A percentile compares a stretch with the other conserved stretches of the same genome.
Conservation (phyloP, 116 monocot genomes). For the Trichopus zeylanicus region DNA sequence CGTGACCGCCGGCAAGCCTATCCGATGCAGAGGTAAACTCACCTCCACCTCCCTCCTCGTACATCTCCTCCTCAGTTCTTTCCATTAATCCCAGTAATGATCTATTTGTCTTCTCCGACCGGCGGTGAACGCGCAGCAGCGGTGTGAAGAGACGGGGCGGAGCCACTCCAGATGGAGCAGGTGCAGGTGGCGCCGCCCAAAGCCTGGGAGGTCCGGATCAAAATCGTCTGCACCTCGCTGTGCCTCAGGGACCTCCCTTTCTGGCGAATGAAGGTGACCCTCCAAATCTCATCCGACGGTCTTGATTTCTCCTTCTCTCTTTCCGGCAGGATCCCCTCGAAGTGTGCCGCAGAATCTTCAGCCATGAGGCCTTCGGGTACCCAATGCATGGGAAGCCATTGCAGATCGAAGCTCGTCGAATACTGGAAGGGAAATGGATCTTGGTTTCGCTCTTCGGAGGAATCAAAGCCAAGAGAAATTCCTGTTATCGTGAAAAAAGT, state of each 20-base stretch:
- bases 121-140: slow-evolving; percentile 38
- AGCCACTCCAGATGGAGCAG: slow-evolving; percentile 60
- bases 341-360: slow-evolving; percentile 51
- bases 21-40: too few species aligned
- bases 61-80: too few species aligned
- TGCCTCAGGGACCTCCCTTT: slow-evolving; percentile 88
- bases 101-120: too few species aligned
- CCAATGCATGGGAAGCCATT: slow-evolving; percentile 28
- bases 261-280: slow-evolving; percentile 64
- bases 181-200: slow-evolving; percentile 66
- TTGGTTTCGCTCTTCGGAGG: slow-evolving; percentile 43
- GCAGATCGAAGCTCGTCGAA: slow-evolving; percentile 8
- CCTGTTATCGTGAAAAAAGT: slow-evolving; percentile 34
- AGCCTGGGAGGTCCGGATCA: slow-evolving; percentile 67
- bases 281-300: too few species aligned
- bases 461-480: slow-evolving; percentile 59
- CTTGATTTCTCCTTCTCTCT: neutral
- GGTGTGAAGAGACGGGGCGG: slow-evolving; percentile 59
- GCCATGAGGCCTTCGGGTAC: slow-evolving; percentile 87
- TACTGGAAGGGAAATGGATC: slow-evolving; percentile 31
- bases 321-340: slow-evolving; percentile 21
- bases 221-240: slow-evolving; percentile 82
- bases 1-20: too few species aligned
- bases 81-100: too few species aligned
- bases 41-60: too few species aligned